Conservation (phyloP, 1,284 basidiomycete species). For the Trichosporon faecale region DNA sequence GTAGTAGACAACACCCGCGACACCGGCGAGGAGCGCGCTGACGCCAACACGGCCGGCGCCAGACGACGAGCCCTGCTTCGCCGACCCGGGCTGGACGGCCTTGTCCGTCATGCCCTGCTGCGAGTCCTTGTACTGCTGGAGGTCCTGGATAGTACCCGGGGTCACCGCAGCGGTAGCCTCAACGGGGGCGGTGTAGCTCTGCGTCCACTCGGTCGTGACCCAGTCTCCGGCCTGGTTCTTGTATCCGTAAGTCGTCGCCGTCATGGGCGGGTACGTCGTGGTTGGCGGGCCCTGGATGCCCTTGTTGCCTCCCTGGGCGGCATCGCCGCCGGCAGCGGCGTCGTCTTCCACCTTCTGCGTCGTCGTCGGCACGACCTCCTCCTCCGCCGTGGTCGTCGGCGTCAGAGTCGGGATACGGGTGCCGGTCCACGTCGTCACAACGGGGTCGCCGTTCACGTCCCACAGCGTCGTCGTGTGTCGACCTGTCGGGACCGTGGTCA, state of each 20-base stretch:
- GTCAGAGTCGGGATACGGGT: conserved; percentile 9
- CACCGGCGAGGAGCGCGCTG: not conserved
- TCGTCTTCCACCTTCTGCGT: conserved; percentile 9
- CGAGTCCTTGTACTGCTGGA: conserved; percentile 30
- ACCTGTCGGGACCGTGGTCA: conserved; percentile 9
- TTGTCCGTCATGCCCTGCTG: conserved; percentile 11
- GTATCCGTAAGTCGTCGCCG: conserved; percentile 31
- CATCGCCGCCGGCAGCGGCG: not conserved
- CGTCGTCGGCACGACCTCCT: conserved; percentile 15
- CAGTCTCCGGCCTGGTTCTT: conserved; percentile 34
- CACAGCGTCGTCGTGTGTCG: conserved; percentile 9
- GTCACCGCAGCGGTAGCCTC: conserved; percentile 37
- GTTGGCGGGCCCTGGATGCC: conserved; percentile 17
- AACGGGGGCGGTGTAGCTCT: conserved; percentile 33
- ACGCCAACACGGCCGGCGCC: not conserved
- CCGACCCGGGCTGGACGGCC: not conserved
- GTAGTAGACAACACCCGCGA: not conserved
- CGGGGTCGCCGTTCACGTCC: not conserved
- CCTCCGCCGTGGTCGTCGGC: not conserved
- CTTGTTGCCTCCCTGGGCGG: not conserved
- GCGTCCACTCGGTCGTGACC: conserved; percentile 35
- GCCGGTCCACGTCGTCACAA: not conserved
- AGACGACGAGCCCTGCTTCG: not conserved
- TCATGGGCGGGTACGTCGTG: conserved; percentile 17
- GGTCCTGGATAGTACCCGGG: conserved; percentile 35